Evolutionary conservation across 2,329 filamentous ascomycete species (phyloP).

Genomic region (Calonectria pauciramosa): DNA sequence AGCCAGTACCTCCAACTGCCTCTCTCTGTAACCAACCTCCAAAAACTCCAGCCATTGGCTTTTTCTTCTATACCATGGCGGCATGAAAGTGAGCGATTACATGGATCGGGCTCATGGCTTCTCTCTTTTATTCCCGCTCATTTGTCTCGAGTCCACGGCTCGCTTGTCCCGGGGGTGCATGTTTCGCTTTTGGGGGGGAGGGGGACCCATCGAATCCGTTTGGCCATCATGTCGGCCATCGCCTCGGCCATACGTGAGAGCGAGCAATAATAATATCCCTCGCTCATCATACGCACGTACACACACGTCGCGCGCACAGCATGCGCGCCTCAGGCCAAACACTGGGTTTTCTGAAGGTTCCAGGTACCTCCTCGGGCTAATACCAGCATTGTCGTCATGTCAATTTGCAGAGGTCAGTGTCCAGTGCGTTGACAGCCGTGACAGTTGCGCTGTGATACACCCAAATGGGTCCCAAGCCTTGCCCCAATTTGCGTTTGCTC

Average conservation of each 20-base stretch:
- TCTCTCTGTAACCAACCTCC: background rate
- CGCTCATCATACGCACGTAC: slow-evolving; percentile 8
- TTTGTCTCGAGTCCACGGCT: slow-evolving; percentile 1
- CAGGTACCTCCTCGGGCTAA: background rate
- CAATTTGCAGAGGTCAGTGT: background rate
- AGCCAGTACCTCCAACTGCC: slow-evolving; percentile 1
- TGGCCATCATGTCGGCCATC: slow-evolving; percentile 18
- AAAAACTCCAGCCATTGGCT: background rate
- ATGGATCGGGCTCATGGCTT: slow-evolving; percentile 13
- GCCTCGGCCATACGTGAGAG: slow-evolving; percentile 17
- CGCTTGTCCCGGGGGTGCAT: slow-evolving; percentile 15
- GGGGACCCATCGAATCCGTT: slow-evolving; percentile 17
- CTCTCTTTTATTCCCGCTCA: background rate
- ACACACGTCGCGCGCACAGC: slow-evolving; percentile 2
- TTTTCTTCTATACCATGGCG: background rate
- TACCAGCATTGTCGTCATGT: background rate
- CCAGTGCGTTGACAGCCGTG: background rate
- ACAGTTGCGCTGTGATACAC: background rate
- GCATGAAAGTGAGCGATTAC: slow-evolving; percentile 20
- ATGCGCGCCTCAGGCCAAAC: background rate
- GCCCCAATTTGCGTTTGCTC: background rate
- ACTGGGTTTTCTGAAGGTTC: background rate
- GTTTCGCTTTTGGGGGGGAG: slow-evolving; percentile 14
- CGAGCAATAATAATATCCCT: slow-evolving; percentile 28
- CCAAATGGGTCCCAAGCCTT: slow-evolving; percentile 3